Conservation (phyloP, 495 filamentous ascomycete species). For the Penicillium chermesinum region DNA sequence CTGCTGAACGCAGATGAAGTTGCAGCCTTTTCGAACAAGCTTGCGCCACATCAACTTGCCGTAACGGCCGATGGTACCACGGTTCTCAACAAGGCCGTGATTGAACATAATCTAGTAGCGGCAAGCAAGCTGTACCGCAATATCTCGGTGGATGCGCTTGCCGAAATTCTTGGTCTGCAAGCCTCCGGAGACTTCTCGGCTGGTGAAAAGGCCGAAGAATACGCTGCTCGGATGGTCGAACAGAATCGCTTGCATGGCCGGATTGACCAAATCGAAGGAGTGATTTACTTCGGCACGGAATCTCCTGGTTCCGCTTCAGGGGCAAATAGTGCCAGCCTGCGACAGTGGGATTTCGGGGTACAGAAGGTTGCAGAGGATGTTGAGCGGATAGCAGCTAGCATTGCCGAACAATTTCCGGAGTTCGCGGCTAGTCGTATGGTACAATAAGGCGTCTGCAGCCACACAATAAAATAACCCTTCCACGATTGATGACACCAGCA, state of each 20-base stretch:
- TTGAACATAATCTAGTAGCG: slow-evolving; percentile 91
- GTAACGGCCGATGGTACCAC: slow-evolving; percentile 83
- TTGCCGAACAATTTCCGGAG: slow-evolving; percentile 38
- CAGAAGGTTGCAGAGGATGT: slow-evolving; percentile 81
- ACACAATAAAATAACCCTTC: slow-evolving; percentile 13
- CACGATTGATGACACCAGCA: slow-evolving; percentile 9
- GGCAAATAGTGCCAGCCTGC: slow-evolving; percentile 52
- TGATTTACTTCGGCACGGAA: slow-evolving; percentile 74
- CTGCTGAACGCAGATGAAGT: slow-evolving; percentile 77
- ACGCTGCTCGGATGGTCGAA: slow-evolving; percentile 92
- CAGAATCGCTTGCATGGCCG: slow-evolving; percentile 78
- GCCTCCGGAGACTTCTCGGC: slow-evolving; percentile 43
- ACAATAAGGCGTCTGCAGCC: slow-evolving; percentile 13
- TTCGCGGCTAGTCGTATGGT: slow-evolving; percentile 27
- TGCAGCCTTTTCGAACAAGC: slow-evolving; percentile 70
- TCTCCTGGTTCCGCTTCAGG: slow-evolving; percentile 47
- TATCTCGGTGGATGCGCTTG: slow-evolving; percentile 75
- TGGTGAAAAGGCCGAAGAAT: slow-evolving; percentile 80
- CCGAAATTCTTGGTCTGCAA: slow-evolving; percentile 63
- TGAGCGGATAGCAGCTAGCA: slow-evolving; percentile 64
- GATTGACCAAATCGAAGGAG: slow-evolving; percentile 89
- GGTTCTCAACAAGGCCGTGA: slow-evolving; percentile 87
- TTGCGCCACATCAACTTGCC: slow-evolving; percentile 85
- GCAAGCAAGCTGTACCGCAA: slow-evolving; percentile 85
- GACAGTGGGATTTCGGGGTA: slow-evolving; percentile 85